Conservation (phyloP, 495 filamentous ascomycete genomes). For the Cladorrhinum samala region DNA sequence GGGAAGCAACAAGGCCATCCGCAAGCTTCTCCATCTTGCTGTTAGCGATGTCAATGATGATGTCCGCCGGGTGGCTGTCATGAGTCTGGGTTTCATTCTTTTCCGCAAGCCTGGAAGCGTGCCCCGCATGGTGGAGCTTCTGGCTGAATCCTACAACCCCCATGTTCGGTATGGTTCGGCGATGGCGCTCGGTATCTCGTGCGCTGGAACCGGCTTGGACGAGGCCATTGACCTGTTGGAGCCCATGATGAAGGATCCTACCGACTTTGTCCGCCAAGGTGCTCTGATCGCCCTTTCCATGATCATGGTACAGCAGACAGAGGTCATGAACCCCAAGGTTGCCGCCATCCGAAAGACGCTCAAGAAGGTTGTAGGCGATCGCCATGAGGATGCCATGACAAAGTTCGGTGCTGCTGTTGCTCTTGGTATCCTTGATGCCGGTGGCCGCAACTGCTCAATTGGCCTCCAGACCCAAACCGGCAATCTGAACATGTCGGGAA, state of each 20-base stretch:
- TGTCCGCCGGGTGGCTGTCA: slow-evolving; percentile 92
- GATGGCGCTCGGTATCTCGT: slow-evolving; percentile 97
- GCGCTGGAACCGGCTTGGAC: slow-evolving; percentile 91
- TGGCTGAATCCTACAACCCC: slow-evolving; percentile 97
- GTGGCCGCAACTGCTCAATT: slow-evolving; percentile 97
- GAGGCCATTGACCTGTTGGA: slow-evolving; percentile 96
- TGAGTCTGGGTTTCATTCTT: slow-evolving; percentile 96
- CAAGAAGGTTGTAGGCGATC: slow-evolving; percentile 85
- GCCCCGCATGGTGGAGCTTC: slow-evolving; percentile 97
- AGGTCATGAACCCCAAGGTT: slow-evolving; percentile 89
- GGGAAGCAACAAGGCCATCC: slow-evolving; percentile 96
- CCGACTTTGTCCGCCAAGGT: slow-evolving; percentile 96
- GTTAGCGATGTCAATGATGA: slow-evolving; percentile 99
- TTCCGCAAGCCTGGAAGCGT: slow-evolving; percentile 97
- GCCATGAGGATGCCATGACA: slow-evolving; percentile 99
- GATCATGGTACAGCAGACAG: slow-evolving; percentile 98
- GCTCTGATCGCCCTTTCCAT: slow-evolving; percentile 92
- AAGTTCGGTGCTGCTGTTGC: slow-evolving; percentile 95
- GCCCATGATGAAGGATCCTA: slow-evolving; percentile 99
- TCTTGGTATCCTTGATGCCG: slow-evolving; percentile 95
- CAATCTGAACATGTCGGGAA: slow-evolving; percentile 94
- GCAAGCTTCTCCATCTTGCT: slow-evolving; percentile 92
- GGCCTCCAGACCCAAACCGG: slow-evolving; percentile 95
- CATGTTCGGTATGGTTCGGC: slow-evolving; percentile 97
- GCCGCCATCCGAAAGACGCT: slow-evolving; percentile 74